phyloP scores from a whole-genome alignment of 768 basidiomycete species.

The Pleurotus pulmonarius region DNA sequence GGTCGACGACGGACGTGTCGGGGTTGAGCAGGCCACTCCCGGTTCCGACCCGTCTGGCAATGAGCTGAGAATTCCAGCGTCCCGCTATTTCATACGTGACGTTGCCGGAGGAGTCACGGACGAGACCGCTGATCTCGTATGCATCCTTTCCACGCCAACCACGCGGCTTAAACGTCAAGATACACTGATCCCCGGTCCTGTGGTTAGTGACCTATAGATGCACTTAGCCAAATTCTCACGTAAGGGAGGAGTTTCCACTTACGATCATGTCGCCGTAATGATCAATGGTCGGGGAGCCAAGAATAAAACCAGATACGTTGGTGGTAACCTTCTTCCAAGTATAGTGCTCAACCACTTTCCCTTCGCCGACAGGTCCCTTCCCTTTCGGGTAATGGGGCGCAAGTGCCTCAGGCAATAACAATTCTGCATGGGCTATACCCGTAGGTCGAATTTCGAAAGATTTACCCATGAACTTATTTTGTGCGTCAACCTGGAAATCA shows the following conservation, averaged over 20 bases:
- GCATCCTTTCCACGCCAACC: constrained; percentile 93
- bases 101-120: constrained; percentile 60
- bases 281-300: constrained; percentile 84
- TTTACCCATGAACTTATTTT: constrained; percentile 95
- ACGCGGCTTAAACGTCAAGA: constrained; percentile 92
- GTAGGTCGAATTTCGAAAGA: constrained; percentile 96
- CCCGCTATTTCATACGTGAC: constrained; percentile 88
- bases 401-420: constrained; percentile 68
- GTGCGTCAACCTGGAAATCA: constrained; percentile 76
- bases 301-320: constrained; percentile 87
- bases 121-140: constrained; percentile 87
- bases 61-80: constrained; percentile 92
- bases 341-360: constrained; percentile 83
- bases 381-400: constrained; percentile 61
- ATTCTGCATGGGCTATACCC: constrained; percentile 86
- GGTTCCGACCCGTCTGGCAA: constrained; percentile 71
- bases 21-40: constrained; percentile 64
- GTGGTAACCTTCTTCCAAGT: constrained; percentile 95
- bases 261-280: constrained; percentile 95
- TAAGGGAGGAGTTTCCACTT: constrained; percentile 22
- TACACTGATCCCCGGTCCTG: constrained; percentile 81
- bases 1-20: constrained; percentile 54
- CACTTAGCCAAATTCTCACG: constrained; percentile 1
- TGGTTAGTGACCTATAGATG: constrained; percentile 75
- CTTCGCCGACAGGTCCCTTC: constrained; percentile 32